These are phyloP conservation scores for Melastoma candidum DNA, from an alignment of 441 rosid species.

Conservation along the genomic window DNA sequence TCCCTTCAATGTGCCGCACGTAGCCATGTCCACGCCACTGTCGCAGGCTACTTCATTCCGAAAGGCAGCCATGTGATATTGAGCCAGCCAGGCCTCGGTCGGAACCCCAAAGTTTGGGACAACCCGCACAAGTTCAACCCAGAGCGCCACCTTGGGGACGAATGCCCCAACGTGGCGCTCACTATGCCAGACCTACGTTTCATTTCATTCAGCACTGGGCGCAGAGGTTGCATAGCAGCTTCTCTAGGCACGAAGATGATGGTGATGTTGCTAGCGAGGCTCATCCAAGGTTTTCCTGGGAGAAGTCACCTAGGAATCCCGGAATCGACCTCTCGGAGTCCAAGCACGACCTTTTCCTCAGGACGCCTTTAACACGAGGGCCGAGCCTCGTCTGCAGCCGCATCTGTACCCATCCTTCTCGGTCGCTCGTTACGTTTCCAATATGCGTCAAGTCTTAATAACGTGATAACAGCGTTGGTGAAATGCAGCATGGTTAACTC, in stretches of 20 bases:
- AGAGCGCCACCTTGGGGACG: constrained; percentile 24
- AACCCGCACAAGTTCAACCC: constrained; percentile 29
- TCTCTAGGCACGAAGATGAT: constrained; percentile 32
- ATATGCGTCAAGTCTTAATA: too few relatives aligned
- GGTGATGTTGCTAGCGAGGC: constrained; percentile 33
- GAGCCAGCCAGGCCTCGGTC: constrained; percentile 29
- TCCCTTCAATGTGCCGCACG: constrained; percentile 34
- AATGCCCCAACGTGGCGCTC: constrained; percentile 13
- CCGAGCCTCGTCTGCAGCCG: constrained; percentile 33
- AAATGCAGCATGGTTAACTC: too few relatives aligned
- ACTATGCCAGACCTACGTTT: constrained; percentile 21
- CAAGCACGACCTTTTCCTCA: constrained; percentile 10
- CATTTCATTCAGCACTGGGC: constrained; percentile 30
- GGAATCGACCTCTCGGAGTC: constrained; percentile 18
- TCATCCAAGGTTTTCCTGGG: constrained; percentile 38
- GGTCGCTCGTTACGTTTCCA: too few relatives aligned
- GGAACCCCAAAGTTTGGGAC: constrained; percentile 36
- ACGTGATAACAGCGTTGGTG: too few relatives aligned
- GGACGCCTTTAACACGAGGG: constrained; percentile 21
- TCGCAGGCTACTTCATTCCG: constrained; percentile 34
- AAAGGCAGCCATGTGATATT: constrained; percentile 38
- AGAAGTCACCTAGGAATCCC: constrained; percentile 1
- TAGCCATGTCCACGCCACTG: constrained; percentile 12
- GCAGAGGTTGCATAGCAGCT: constrained; percentile 31
- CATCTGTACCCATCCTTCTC: constrained; percentile 16